Evolutionary conservation across 2,329 filamentous ascomycete species (phyloP), one percentile per base, ranked within the genome.

Genomic region (Thelonectria olida): DNA sequence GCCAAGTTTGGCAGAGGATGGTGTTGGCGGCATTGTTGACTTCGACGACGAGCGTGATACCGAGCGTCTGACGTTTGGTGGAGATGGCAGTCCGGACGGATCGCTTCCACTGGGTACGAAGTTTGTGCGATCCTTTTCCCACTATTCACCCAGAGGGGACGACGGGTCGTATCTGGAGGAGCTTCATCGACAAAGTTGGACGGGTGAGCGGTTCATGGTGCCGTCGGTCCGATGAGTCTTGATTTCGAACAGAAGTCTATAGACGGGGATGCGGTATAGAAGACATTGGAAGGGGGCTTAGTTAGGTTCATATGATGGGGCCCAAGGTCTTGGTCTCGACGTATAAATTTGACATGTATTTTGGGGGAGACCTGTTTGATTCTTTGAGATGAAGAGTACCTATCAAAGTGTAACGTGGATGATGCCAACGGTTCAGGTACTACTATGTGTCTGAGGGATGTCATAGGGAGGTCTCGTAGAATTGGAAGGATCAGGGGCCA

Each of bases 81-180:
- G 63, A 10, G 80, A 82, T 69, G 79, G 73, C 9, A 79, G 76
- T 19, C 68, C 67, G 1, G 76, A 81, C 57, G 79, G 79, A 7
- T 66, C 68, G 3, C 63, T 79, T 7, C 76, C 76, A 17, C 60
- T 66, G 3, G 77, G 76, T 1, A 58, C 64, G 15, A 68, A 65
- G 25, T 69, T 73, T 28, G 59, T 72, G 20, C 71, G 67, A 19
- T 72, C 76, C 10, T 69, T 68, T 13, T 78, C 75, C 5, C 73
- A 74, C 20, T 80, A 78, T 60, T 79, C 77, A 17, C 79, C 79
- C 3, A 72, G 76, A 7, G 79, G 78, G 17, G 79, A 81, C 53
- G 78, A 80, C 60, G 79, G 79, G 2, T 74, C 73, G 22, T 64
- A 65, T 13, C 39, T 78, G 39, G 75, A 76, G 25, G 74, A 76